phyloP scores from a whole-genome alignment of 306 rosid genomes.

The Prunus dulcis region DNA sequence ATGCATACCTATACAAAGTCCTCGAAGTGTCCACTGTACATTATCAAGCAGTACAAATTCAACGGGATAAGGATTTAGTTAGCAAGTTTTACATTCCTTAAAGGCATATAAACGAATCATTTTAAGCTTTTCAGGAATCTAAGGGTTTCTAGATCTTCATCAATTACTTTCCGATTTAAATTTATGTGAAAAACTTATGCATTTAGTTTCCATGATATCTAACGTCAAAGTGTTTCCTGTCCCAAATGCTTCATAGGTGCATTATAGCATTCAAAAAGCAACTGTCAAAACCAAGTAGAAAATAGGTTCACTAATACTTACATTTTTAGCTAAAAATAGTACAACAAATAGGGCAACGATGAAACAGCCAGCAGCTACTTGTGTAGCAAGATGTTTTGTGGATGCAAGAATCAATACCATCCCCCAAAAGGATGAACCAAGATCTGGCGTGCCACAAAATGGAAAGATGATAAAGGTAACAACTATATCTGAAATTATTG shows the following conservation, averaged over 20 bases:
- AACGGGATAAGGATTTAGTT: not conserved
- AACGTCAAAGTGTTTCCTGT: not conserved
- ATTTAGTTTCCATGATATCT: not conserved
- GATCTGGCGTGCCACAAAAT: slow-evolving; percentile 33
- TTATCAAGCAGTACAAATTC: not conserved
- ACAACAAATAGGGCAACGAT: slow-evolving; percentile 47
- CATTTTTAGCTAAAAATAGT: slow-evolving; percentile 65
- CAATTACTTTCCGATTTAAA: no score
- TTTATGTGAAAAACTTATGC: no score
- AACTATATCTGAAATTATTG: no score
- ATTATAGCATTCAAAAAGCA: not conserved
- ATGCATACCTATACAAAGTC: slow-evolving; percentile 60
- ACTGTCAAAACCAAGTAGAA: not conserved
- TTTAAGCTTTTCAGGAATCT: no score
- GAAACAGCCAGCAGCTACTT: slow-evolving; percentile 69
- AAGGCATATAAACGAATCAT: not conserved
- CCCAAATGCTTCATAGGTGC: slow-evolving; percentile 1
- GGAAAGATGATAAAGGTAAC: not conserved
- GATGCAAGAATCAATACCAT: slow-evolving; percentile 68
- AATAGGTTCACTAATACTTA: slow-evolving; percentile 20
- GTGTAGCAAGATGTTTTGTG: slow-evolving; percentile 58
- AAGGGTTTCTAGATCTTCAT: no score
- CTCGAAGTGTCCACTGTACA: slow-evolving; percentile 72
- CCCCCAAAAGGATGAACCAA: slow-evolving; percentile 76
- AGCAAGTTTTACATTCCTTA: not conserved